Conservation (phyloP, 179 eudicot species). For the Beta macrorhiza region DNA sequence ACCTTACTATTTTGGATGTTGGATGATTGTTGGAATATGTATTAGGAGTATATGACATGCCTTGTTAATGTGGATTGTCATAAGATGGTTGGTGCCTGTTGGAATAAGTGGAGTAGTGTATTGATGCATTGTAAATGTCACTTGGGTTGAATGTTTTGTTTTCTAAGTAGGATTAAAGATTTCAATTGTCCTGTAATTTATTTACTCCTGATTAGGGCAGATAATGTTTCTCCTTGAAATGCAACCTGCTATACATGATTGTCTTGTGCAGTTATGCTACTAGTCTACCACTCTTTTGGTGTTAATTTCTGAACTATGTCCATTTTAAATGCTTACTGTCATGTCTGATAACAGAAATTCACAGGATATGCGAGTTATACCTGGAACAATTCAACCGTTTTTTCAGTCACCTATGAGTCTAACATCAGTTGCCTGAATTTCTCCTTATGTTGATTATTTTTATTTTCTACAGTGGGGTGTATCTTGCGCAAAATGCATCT, state of each 20-base stretch:
- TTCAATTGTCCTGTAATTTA: background rate
- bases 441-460: background rate
- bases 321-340: background rate
- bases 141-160: background rate
- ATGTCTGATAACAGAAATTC: background rate
- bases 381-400: background rate
- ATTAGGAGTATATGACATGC: background rate
- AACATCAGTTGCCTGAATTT: background rate
- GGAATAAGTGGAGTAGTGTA: background rate
- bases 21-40: background rate
- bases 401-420: background rate
- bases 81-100: no score
- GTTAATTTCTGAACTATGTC: background rate
- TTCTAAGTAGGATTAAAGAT: background rate
- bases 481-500: conserved; percentile 30
- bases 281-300: background rate
- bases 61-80: background rate
- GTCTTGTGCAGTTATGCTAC: background rate
- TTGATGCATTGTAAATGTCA: background rate
- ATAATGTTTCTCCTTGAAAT: background rate
- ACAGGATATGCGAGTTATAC: background rate
- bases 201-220: background rate
- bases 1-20: background rate
- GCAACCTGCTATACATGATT: background rate
- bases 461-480: conserved; percentile 27